phyloP scores from a whole-genome alignment of 129 eudicot genomes.

The Apium graveolens region DNA sequence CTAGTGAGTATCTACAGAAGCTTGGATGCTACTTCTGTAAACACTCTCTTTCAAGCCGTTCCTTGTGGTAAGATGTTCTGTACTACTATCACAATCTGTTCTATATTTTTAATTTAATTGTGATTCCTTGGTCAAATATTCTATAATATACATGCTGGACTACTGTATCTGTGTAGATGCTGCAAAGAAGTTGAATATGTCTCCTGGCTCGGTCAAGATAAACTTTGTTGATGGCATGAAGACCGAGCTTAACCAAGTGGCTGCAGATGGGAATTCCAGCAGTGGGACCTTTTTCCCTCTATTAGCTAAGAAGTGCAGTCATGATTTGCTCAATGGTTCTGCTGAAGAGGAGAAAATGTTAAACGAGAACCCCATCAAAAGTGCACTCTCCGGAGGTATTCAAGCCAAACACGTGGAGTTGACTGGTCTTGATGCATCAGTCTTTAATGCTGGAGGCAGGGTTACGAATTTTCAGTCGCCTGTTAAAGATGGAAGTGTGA shows the following conservation, averaged over 20 bases:
- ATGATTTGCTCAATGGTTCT: slow-evolving; percentile 4
- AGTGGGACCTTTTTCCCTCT: slow-evolving; percentile 15
- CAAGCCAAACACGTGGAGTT: slow-evolving; percentile 16
- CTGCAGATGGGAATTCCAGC: slow-evolving; percentile 32
- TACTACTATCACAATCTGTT: neutral
- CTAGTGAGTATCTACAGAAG: slow-evolving; percentile 48
- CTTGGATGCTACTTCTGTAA: slow-evolving; percentile 51
- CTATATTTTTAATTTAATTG: neutral
- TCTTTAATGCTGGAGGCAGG: neutral
- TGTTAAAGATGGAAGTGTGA: slow-evolving; percentile 6
- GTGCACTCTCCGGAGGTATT: slow-evolving; percentile 7
- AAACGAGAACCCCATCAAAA: slow-evolving; percentile 10
- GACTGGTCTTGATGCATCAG: neutral
- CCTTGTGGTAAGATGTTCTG: slow-evolving; percentile 34
- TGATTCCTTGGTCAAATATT: neutral
- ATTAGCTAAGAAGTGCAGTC: neutral
- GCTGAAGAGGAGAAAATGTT: neutral
- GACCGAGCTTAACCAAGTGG: slow-evolving; percentile 16
- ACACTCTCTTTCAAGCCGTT: slow-evolving; percentile 29
- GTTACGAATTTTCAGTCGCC: neutral
- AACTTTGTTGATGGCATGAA: slow-evolving; percentile 8
- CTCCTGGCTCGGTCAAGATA: slow-evolving; percentile 17
- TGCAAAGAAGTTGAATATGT: slow-evolving; percentile 3
- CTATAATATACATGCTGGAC: neutral
- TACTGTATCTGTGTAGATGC: slow-evolving; percentile 16